A percentile compares a stretch with the other conserved stretches of the same genome.
phyloP scores from a whole-genome alignment of 2,329 filamentous ascomycete species.

The Xylariaceae sp. region DNA sequence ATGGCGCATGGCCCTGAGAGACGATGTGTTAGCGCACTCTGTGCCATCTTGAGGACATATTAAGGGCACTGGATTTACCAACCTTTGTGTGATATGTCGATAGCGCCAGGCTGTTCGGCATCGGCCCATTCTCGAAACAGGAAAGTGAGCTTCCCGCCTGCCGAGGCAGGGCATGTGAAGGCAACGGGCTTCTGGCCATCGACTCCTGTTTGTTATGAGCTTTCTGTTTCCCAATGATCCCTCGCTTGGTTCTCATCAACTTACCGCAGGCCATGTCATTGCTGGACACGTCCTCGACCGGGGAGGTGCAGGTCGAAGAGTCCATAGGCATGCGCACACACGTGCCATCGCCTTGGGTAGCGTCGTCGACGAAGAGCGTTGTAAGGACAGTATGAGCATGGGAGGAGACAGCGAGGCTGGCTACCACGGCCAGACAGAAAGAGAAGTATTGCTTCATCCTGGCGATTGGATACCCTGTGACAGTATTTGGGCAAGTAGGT shows the following conservation, averaged over 20 bases:
- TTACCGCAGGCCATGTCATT: slow-evolving; percentile 68
- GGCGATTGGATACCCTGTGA: background rate
- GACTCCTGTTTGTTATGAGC: slow-evolving; percentile 36
- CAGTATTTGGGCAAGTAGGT: background rate
- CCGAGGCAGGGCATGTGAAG: slow-evolving; percentile 46
- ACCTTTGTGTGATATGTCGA: slow-evolving; percentile 49
- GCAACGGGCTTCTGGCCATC: slow-evolving; percentile 43
- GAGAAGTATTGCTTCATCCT: slow-evolving; percentile 36
- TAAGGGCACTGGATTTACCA: background rate
- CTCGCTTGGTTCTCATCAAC: slow-evolving; percentile 26
- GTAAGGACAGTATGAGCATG: slow-evolving; percentile 61
- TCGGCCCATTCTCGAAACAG: slow-evolving; percentile 61
- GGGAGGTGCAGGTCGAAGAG: slow-evolving; percentile 49
- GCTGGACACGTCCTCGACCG: slow-evolving; percentile 54
- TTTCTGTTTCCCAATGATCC: slow-evolving; percentile 22
- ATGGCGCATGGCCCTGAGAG: slow-evolving; percentile 66
- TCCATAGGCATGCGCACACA: slow-evolving; percentile 64
- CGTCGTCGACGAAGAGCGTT: slow-evolving; percentile 57
- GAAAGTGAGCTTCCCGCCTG: slow-evolving; percentile 59
- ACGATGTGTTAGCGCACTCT: slow-evolving; percentile 27
- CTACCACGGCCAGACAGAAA: slow-evolving; percentile 35
- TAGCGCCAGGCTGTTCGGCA: slow-evolving; percentile 47
- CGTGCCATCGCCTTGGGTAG: slow-evolving; percentile 64
- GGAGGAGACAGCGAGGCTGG: slow-evolving; percentile 36
- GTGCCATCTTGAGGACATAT: background rate